Base-by-base conservation (phyloP, 208 protist genomes). In the Balamuthia mandrillaris region DNA sequence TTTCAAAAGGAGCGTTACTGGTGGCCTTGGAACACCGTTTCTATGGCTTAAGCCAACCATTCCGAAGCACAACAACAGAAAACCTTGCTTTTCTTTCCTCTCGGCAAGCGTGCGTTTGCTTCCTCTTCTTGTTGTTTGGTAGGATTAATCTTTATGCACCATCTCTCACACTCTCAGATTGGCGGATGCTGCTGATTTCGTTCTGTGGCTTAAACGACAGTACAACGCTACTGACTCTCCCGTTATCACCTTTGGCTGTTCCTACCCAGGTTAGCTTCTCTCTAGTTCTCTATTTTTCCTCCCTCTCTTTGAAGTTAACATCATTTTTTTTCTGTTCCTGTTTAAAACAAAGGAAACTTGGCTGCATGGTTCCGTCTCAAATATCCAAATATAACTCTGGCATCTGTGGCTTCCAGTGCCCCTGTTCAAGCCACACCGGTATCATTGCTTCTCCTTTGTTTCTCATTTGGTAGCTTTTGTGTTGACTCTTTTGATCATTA, bases 1-100 rank as follows among this genome's bases (percentile, higher is more conserved):
- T n/a, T n/a, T n/a, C n/a, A n/a, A n/a, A n/a, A 87, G 86, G 77
- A 9, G 88, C 88, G 0, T 44, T 92, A 7, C 63, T 91, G 7
- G 58, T 91, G 1, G 29, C 88, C 10, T 33, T 92, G 29, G 90
- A 92, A 77, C 90, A 92, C 58, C 75, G 90, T n/a, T 92, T 86
- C 42, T 92, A 92, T 47, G 90, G 90, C 49, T 45, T 24, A 3
- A 87, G 70, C 41, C 54, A 85, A 14, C 72, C 84, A 21, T 72
- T 35, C 18, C 35, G 35, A n/a, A 78, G 84, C 37, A 51, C 86
- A 14, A 75, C 85, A 51, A 87, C 68, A 10, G 77, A 86, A 12
- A 92, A 86, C 54, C 44, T 92, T 0, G 21, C 24, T n/a, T 90
- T 44, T 27, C 87, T 92, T 21, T 75, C 60, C 1, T 78, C 85